These are phyloP conservation scores for Colletotrichum graminicola DNA, from an alignment of 2,329 filamentous ascomycete species.

Conservation along the genomic window DNA sequence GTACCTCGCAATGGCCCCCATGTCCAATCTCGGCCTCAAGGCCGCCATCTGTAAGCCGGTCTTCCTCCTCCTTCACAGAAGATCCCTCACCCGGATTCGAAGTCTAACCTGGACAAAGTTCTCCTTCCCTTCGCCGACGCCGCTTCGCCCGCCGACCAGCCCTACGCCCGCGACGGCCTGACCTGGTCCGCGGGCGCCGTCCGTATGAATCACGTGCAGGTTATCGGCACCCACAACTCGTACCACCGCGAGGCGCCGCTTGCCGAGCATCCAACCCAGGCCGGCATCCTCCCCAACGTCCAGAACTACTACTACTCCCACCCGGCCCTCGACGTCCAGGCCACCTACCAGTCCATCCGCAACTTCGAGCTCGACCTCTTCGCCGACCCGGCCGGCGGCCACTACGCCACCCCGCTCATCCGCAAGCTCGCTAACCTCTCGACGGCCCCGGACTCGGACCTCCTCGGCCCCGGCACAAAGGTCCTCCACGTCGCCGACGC, in stretches of 20 bases:
- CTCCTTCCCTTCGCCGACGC: slow-evolving; percentile 30
- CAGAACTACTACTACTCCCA: slow-evolving; percentile 63
- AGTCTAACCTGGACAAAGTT: slow-evolving; percentile 21
- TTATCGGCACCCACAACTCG: slow-evolving; percentile 64
- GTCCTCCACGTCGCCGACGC: slow-evolving; percentile 64
- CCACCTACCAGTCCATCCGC: slow-evolving; percentile 59
- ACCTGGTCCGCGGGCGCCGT: slow-evolving; percentile 50
- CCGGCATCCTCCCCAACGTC: slow-evolving; percentile 52
- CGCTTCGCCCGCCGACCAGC: slow-evolving; percentile 15
- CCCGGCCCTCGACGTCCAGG: slow-evolving; percentile 57
- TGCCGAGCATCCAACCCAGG: slow-evolving; percentile 56
- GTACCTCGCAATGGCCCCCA: slow-evolving; percentile 15
- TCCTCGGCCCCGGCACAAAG: slow-evolving; percentile 59
- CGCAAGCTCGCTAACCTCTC: slow-evolving; percentile 55
- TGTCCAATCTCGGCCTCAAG: slow-evolving; percentile 22
- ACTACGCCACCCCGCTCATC: slow-evolving; percentile 60
- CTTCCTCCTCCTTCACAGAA: not conserved
- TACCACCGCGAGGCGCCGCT: slow-evolving; percentile 61
- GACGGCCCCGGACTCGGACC: slow-evolving; percentile 53
- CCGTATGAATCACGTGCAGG: slow-evolving; percentile 65
- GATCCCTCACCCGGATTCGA: no score
- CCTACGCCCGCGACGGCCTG: slow-evolving; percentile 48
- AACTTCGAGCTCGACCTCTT: slow-evolving; percentile 63
- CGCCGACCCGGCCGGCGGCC: slow-evolving; percentile 61
- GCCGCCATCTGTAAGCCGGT: slow-evolving; percentile 32